phyloP scores from a whole-genome alignment of 768 basidiomycete species.

The Russula sp. region DNA sequence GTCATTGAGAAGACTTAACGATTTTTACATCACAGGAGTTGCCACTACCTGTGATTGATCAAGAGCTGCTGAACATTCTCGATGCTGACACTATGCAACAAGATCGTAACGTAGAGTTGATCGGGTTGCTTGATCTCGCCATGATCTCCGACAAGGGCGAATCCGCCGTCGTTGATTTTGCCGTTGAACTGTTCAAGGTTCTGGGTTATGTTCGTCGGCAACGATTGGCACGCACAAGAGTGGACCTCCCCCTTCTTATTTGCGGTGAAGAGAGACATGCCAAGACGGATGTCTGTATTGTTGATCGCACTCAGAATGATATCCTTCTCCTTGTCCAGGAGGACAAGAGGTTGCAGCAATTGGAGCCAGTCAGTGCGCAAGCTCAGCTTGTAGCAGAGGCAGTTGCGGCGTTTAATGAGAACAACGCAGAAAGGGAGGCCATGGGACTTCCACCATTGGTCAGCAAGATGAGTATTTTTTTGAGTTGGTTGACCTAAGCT shows the following conservation, averaged over 20 bases:
- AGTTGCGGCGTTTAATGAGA: background rate
- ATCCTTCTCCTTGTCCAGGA: constrained; percentile 14
- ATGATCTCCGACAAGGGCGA: background rate
- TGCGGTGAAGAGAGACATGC: background rate
- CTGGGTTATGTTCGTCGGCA: background rate
- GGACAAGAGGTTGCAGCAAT: background rate
- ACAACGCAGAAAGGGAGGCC: background rate
- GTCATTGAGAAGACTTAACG: background rate
- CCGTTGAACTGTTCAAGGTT: background rate
- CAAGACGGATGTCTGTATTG: background rate
- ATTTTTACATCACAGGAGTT: background rate
- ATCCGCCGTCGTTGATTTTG: background rate
- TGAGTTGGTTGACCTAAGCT: background rate
- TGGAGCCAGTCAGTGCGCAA: background rate
- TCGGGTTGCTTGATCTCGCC: background rate
- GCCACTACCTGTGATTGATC: background rate
- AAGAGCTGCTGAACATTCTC: background rate
- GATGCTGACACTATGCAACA: background rate
- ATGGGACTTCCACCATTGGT: background rate
- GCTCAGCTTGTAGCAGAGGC: constrained; percentile 1
- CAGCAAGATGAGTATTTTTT: background rate
- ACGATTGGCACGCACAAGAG: background rate
- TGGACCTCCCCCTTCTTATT: background rate
- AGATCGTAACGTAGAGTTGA: background rate
- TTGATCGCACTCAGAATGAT: background rate